These are phyloP conservation scores for Leccinum subgranulosum DNA, from an alignment of 768 basidiomycete species.

Conservation along the genomic window DNA sequence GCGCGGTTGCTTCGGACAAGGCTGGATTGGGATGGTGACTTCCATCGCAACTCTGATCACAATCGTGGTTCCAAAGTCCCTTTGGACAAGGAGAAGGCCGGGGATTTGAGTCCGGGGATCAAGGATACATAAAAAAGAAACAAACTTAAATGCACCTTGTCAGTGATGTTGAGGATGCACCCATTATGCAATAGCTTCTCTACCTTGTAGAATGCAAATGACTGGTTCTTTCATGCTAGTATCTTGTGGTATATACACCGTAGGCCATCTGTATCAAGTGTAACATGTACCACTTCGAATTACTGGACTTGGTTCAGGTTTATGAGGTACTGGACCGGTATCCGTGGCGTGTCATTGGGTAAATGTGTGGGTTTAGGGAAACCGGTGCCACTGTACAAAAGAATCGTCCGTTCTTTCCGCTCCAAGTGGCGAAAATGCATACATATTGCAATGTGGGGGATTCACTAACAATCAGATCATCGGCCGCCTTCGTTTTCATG, in stretches of 20 bases:
- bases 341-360: no score
- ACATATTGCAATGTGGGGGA: constrained; percentile 13
- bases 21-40: constrained; percentile 20
- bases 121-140: no score
- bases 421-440: constrained; percentile 20
- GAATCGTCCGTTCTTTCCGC: not conserved
- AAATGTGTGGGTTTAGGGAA: constrained; percentile 29
- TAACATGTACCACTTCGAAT: no score
- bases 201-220: no score
- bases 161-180: no score
- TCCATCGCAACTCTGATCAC: not conserved
- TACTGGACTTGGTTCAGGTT: no score
- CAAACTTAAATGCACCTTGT: no score
- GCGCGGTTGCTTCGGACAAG: constrained; percentile 44
- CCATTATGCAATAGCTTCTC: no score
- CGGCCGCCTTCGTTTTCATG: not conserved
- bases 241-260: no score
- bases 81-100: not conserved
- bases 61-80: not conserved
- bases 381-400: constrained; percentile 35
- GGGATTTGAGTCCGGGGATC: not conserved
- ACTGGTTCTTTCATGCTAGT: no score
- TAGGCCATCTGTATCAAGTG: no score
- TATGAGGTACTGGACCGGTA: constrained; percentile 3
- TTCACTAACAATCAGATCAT: not conserved